Evolutionary conservation across 805 yeast species (phyloP).

Genomic region (Myxozyma mucilagina): DNA sequence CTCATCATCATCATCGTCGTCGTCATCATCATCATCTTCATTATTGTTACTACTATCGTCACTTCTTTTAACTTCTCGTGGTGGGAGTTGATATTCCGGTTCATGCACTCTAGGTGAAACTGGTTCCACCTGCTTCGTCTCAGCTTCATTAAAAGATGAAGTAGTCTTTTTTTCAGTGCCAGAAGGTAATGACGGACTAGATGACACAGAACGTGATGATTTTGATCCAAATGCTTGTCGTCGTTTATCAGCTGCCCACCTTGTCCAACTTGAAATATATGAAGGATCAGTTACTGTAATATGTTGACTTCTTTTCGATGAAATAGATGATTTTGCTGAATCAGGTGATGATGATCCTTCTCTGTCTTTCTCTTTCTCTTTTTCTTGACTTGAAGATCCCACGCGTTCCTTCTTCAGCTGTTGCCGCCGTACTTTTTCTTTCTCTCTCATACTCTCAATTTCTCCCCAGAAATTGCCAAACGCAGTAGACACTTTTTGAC

Average conservation of each 20-base stretch:
- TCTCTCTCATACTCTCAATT: conserved; percentile 28
- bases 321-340: conserved; percentile 2
- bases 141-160: too few relatives aligned
- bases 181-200: not conserved
- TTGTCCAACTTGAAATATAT: conserved; percentile 17
- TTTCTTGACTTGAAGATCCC: too few relatives aligned
- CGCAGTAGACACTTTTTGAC: conserved; percentile 36
- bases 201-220: not conserved
- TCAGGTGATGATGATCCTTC: conserved; percentile 5
- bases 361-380: not conserved
- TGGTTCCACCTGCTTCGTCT: too few relatives aligned
- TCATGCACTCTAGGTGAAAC: too few relatives aligned
- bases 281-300: conserved; percentile 16
- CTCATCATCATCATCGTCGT: conserved; percentile 17
- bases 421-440: conserved; percentile 21
- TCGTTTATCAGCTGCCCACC: conserved; percentile 31
- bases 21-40: conserved; percentile 15
- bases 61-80: not conserved
- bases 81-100: not conserved
- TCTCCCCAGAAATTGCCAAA: conserved; percentile 38
- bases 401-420: conserved; percentile 1
- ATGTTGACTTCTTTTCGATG: conserved; percentile 18
- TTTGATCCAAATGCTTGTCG: conserved; percentile 18
- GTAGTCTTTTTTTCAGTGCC: not conserved
- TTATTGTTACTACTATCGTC: not conserved